Evolutionary conservation across 331 rosid species (phyloP).

Genomic region (Malus hybrid): DNA sequence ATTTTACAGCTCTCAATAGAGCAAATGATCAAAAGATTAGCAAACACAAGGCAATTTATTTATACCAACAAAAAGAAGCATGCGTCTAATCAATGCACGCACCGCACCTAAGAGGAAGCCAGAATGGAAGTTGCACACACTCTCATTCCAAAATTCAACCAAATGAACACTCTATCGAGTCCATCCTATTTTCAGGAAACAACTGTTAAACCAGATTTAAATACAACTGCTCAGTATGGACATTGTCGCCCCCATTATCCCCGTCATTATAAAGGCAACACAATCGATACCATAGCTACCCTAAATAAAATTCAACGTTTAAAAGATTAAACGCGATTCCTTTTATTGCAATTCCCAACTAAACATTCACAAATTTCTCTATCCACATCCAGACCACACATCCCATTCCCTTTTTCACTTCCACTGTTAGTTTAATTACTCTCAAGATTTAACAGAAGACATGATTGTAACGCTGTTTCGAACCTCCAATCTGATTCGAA

Average conservation of each 20-base stretch:
- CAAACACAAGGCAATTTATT: neutral
- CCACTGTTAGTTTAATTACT: neutral
- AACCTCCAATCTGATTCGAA: no score
- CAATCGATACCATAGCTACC: neutral
- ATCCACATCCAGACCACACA: neutral
- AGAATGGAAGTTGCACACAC: neutral
- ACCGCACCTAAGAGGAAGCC: neutral
- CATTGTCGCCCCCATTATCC: neutral
- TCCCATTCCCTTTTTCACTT: neutral
- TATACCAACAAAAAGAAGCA: neutral
- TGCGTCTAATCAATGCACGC: neutral
- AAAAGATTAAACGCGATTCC: neutral
- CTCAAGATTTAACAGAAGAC: no score
- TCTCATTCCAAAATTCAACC: neutral
- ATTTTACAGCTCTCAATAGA: neutral
- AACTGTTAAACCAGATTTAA: neutral
- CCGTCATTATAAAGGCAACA: neutral
- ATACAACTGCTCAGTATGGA: neutral
- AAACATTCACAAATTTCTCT: neutral
- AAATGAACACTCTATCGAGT: neutral
- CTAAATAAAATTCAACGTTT: neutral
- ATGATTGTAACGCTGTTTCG: fast-evolving
- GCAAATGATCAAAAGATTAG: neutral
- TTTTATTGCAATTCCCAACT: neutral
- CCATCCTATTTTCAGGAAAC: neutral